A percentile compares a stretch with the other conserved stretches of the same genome.
phyloP scores from a whole-genome alignment of 192 early-diverging fungal genomes.

The Thoreauomyces humboldtii region DNA sequence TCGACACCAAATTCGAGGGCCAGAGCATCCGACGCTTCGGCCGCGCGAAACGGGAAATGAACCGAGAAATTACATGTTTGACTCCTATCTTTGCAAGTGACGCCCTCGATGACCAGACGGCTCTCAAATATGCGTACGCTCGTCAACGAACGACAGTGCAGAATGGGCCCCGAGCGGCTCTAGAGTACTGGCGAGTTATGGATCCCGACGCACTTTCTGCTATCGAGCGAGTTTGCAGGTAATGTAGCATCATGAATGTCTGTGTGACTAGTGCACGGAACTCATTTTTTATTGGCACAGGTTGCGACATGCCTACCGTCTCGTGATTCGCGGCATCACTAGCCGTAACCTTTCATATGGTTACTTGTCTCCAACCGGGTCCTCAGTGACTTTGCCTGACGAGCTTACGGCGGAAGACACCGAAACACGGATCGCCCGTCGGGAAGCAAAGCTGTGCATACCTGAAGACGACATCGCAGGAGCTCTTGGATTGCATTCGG shows the following conservation, averaged over 20 bases:
- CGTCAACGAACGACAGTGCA: too few relatives aligned
- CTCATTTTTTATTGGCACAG: too few relatives aligned
- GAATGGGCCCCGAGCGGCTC: too few relatives aligned
- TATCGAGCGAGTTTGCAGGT: conserved; percentile 16
- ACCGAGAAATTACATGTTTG: neutral
- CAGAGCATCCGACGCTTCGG: neutral
- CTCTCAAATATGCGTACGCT: too few relatives aligned
- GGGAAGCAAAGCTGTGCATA: neutral
- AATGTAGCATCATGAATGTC: too few relatives aligned
- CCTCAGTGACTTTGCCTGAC: neutral
- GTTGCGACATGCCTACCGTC: too few relatives aligned
- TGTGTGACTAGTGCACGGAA: too few relatives aligned
- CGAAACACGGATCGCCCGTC: neutral
- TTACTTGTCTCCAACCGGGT: neutral
- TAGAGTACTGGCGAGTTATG: neutral
- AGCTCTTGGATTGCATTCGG: neutral
- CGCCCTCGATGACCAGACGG: too few relatives aligned
- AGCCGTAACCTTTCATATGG: too few relatives aligned
- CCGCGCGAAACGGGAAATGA: conserved; percentile 8
- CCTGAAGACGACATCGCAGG: neutral
- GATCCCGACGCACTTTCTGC: neutral
- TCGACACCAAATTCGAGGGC: conserved; percentile 12
- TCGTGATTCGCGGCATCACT: too few relatives aligned
- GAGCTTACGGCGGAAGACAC: neutral
- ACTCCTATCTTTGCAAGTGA: neutral